These are phyloP conservation scores for Mesembryanthemum crystallinum DNA, from an alignment of 148 eudicot species.

Conservation along the genomic window DNA sequence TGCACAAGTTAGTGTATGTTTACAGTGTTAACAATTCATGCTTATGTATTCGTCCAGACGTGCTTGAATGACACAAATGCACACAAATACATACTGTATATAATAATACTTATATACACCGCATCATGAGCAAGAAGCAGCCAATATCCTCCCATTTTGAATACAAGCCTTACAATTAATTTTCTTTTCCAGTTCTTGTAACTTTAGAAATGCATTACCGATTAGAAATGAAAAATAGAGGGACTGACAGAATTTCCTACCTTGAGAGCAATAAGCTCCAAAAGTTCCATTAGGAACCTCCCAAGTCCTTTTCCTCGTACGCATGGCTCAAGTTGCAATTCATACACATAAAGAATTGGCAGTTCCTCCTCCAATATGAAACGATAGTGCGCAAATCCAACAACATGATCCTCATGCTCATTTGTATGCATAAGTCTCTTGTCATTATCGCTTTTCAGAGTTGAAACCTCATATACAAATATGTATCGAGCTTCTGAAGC, in stretches of 20 bases:
- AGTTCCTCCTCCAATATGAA: constrained; percentile 81
- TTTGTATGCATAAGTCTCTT: constrained; percentile 21
- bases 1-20: background rate
- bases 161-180: background rate
- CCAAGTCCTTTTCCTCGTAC: constrained; percentile 85
- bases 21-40: background rate
- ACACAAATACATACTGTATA: background rate
- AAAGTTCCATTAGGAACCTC: constrained; percentile 74
- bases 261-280: constrained; percentile 86
- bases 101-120: too few relatives aligned
- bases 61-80: background rate
- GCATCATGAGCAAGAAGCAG: background rate
- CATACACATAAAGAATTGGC: constrained; percentile 91
- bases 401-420: constrained; percentile 40
- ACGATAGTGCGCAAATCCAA: constrained; percentile 86
- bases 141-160: background rate
- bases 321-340: constrained; percentile 74
- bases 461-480: constrained; percentile 47
- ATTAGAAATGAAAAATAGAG: background rate
- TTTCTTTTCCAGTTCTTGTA: background rate
- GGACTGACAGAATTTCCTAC: constrained; percentile 28
- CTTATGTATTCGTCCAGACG: background rate
- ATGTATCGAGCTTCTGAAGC: constrained; percentile 83
- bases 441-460: constrained; percentile 20
- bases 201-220: background rate